Conservation (phyloP, 352 stramenopile species). For the Globisporangium viniferum region DNA sequence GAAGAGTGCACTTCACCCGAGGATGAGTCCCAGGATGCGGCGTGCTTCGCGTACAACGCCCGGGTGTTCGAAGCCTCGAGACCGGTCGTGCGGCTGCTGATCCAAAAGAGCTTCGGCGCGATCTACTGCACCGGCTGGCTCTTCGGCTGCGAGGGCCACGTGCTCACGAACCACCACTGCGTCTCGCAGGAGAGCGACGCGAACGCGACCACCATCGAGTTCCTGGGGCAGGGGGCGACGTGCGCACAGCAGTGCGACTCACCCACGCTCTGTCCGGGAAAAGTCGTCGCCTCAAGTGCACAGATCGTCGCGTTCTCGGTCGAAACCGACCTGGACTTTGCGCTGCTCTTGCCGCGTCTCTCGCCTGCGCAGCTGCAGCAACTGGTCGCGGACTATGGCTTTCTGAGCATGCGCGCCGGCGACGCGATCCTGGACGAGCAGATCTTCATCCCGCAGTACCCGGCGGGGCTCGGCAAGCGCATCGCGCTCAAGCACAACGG, state of each 20-base stretch:
- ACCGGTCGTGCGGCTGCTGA: slow-evolving; percentile 32
- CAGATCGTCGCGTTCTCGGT: slow-evolving; percentile 33
- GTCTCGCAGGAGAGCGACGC: slow-evolving; percentile 30
- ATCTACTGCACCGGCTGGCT: slow-evolving; percentile 57
- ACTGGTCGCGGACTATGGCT: slow-evolving; percentile 36
- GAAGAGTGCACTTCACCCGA: slow-evolving; percentile 10
- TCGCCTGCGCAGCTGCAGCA: slow-evolving; percentile 10
- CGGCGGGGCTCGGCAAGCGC: slow-evolving; percentile 39
- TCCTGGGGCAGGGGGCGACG: slow-evolving; percentile 30
- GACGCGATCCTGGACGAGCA: slow-evolving; percentile 23
- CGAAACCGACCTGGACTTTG: slow-evolving; percentile 32
- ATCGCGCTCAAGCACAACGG: slow-evolving; percentile 39
- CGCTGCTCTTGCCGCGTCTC: slow-evolving; percentile 30
- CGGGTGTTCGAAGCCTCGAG: slow-evolving; percentile 19
- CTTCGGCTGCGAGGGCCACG: slow-evolving; percentile 47
- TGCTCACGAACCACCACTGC: slow-evolving; percentile 63
- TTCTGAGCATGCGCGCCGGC: slow-evolving; percentile 30
- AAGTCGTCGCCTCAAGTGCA: slow-evolving; percentile 26
- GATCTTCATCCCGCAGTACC: slow-evolving; percentile 61
- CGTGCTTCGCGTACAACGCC: slow-evolving; percentile 23
- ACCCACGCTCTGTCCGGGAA: slow-evolving; percentile 28
- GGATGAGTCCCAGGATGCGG: slow-evolving; percentile 26
- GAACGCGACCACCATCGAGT: slow-evolving; percentile 37
- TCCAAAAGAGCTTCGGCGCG: slow-evolving; percentile 38
- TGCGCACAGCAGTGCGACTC: slow-evolving; percentile 26